Percentiles rank a stretch among this genome's conserved stretches.
Evolutionary conservation across 2,329 filamentous ascomycete genomes (phyloP).

Genomic region (Rhytidhysteron rufulum): DNA sequence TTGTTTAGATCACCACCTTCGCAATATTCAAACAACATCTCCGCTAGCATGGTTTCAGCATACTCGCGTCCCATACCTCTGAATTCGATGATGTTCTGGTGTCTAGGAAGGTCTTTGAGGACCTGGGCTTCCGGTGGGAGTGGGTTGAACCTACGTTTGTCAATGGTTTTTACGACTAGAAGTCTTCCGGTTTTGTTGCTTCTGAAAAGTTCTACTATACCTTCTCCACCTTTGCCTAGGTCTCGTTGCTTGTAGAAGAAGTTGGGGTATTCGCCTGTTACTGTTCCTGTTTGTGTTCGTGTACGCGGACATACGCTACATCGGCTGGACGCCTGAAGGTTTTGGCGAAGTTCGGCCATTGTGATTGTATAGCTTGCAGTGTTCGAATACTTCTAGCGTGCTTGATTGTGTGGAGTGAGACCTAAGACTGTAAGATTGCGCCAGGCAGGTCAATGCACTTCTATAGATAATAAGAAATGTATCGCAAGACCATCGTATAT

Average conservation of each 20-base stretch:
- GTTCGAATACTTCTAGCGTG: no score
- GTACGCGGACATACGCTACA: no score
- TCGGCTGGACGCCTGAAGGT: no score
- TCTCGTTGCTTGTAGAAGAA: neutral
- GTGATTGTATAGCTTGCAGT: no score
- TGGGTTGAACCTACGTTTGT: neutral
- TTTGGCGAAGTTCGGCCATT: no score
- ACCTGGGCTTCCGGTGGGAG: neutral
- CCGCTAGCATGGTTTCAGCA: no score
- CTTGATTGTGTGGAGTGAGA: no score
- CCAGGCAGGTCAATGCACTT: no score
- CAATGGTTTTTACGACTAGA: neutral
- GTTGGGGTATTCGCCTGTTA: neutral
- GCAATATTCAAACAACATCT: constrained; percentile 1
- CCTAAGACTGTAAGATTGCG: no score
- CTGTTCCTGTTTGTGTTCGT: no score
- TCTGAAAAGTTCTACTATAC: neutral
- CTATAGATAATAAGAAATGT: no score
- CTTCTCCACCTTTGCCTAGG: neutral
- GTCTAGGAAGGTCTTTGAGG: neutral
- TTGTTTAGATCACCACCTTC: neutral
- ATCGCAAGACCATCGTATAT: no score
- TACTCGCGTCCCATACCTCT: neutral
- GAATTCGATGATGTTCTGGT: neutral
- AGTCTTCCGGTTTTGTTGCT: neutral